These are phyloP conservation scores for Neonectria magnoliae DNA, from an alignment of 2,329 filamentous ascomycete species.

Conservation along the genomic window DNA sequence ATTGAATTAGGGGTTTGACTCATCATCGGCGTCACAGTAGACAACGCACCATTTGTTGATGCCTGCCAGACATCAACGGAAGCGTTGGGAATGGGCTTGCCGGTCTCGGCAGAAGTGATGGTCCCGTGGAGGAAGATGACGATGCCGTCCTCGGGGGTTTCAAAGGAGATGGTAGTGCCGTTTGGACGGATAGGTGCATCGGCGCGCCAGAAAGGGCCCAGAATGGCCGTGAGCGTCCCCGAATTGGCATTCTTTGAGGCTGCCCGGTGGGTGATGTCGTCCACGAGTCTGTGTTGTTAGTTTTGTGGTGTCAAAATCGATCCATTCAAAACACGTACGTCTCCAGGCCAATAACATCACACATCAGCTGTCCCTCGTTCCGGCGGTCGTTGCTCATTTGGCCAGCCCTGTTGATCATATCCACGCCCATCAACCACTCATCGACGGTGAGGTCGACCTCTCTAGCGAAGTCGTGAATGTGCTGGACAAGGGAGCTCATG, in stretches of 20 bases:
- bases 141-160: constrained; percentile 59
- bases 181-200: constrained; percentile 76
- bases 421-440: constrained; percentile 80
- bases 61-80: constrained; percentile 84
- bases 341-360: constrained; percentile 79
- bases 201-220: constrained; percentile 85
- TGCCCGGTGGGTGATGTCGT: constrained; percentile 79
- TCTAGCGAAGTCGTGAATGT: constrained; percentile 84
- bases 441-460: constrained; percentile 83
- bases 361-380: constrained; percentile 79
- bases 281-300: constrained; percentile 64
- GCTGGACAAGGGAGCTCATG: constrained; percentile 73
- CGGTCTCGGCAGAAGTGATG: constrained; percentile 65
- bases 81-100: constrained; percentile 71
- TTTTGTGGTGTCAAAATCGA: too few species aligned
- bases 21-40: neutral
- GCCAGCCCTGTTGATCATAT: constrained; percentile 68
- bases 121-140: constrained; percentile 72
- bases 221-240: constrained; percentile 79
- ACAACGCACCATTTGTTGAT: constrained; percentile 70
- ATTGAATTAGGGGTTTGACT: too few species aligned
- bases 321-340: constrained; percentile 50
- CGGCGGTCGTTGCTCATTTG: constrained; percentile 74
- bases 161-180: constrained; percentile 71
- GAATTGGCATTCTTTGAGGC: constrained; percentile 55